Base-by-base conservation (phyloP, 2,329 filamentous ascomycete species). In the Scleromitrula shiraiana region DNA sequence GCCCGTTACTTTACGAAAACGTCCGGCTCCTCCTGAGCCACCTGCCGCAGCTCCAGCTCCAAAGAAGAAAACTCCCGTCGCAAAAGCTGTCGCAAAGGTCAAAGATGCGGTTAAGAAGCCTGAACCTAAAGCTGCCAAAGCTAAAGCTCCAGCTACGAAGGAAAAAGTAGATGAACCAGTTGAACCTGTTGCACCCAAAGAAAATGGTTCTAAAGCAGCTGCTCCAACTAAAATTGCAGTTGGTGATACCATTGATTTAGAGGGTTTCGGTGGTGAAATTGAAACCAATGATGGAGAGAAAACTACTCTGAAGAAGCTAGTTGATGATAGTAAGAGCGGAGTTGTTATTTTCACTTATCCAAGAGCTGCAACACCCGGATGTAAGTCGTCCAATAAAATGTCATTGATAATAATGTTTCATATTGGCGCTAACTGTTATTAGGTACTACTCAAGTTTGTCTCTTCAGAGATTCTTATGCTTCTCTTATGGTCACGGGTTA, bases 301-400 rank as follows among this genome's bases (percentile, higher is more conserved):
- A 70, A 89, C 85, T 5, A 88, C 81, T 1, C 72, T 98, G 50
- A 84, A 88, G 70, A 74, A 81, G 59, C 80, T 98, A 20, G 77
- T 96, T 41, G 83, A 88, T 24, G 78, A 85, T 63, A 95, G 89
- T 76, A 82, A 87, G 69, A 75, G 78, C 29, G 93, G 91, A 22
- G 85, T 97, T 36, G 88, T 95, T 27, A 71, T 97, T 24, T 96
- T 98, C 67, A 96, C 90, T 26, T 97, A 97, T 64, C 93, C 93
- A 50, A 94, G 86, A 70, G 93, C 93, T 10, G 93, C 85, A 23
- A 98, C 93, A 19, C 88, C 88, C 30, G 91, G 91, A 54, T 97
- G 91, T 95, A 80, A 78, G 88, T 44, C 20, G 22, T 14, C 7
- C 3, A 17, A 7, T n/a, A 22, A 24, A 20, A 39, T 44, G 30